Base-by-base conservation (phyloP, 2,329 filamentous ascomycete species). In the Clonostachys rosea region DNA sequence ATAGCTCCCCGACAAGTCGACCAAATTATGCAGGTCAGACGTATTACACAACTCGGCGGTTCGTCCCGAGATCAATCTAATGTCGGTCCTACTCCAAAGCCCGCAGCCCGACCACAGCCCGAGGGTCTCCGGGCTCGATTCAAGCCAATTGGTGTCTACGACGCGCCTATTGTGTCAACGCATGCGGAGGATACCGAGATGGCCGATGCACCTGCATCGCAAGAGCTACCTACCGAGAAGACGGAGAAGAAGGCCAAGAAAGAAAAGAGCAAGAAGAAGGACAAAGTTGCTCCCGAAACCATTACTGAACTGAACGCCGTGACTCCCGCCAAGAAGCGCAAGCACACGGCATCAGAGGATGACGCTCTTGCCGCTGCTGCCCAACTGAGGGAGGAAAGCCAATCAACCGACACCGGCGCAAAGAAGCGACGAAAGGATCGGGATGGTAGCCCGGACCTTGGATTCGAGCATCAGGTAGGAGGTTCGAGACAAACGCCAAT, bases 91-190 rank as follows among this genome's bases (percentile, higher is more conserved):
- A 68, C 74, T 4, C 67, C 76, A 5, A 69, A 75, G 48, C 79
- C 71, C 49, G 62, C 74, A 2, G 70, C 81, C 43, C 78, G 84
- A 49, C 71, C 78, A 42, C 87, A 91, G 61, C 86, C 87, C 2
- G 74, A 78, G 56, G 84, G 82, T 7, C 67, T 91, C 46, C 81
- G 76, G 56, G 78, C 83, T 64, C 79, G 86, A 34, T 90, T 79
- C 63, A 76, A 76, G 46, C 86, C 87, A 2, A 78, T 86, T 41
- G 87, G 87, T 30, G 71, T 79, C 40, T 58, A 57, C 49, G 59
- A 55, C 18, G 36, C 36, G 2, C 36, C 36, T 39, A 39, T 39
- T n/a, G 64, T 61, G 12, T 10, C 24, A 30, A 30, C 24, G 24
- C 24, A 30, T 30, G 71, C 75, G 14, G 69, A 67, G 6, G 71